Base-by-base conservation (phyloP, 768 basidiomycete genomes). In the Tubosaeta sp. region DNA sequence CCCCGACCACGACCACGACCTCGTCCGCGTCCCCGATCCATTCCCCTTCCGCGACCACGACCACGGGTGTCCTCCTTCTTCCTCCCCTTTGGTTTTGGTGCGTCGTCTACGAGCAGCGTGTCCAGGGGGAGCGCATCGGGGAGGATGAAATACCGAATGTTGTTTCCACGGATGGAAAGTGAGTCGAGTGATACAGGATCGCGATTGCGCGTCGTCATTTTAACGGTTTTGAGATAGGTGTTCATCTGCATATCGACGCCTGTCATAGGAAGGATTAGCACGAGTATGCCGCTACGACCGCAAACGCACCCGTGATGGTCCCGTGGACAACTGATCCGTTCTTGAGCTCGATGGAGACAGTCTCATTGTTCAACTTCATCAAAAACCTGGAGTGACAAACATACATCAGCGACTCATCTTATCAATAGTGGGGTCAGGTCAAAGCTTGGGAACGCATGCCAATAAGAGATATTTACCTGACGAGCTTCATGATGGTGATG, bases 201-300 rank as follows among this genome's bases (percentile, higher is more conserved):
- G 54, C 91, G 88, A 68, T 92, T 94, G 49, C 92, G 84, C 29
- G 84, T 79, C n/a, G 92, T 92, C 78, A 98, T 86, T 74, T 97
- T 97, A 59, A 99, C 91, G 44, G 93, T 91, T 77, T 99, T 99
- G 48, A 99, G 79, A 62, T 97, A 89, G 3, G 95, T 98, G 76
- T 97, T 98, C 95, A 99, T 99, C 65, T 95, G 93, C 81, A 95
- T 94, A 72, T 99, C 95, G 46, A 99, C 97, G 53, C 94, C 95
- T 97, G 39, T 69, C 14, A 37, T 13, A 35, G 42, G 17, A 8
- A 51, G 45, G 27, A 41, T 52, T 14, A 61, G 32, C 17, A 25
- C 17, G 42, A 42, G 14, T 5, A 22, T n/a, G 4, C 22, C 25
- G 37, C 5, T 25, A 44, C 14, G 29, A 33, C 7, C 7, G 42